phyloP scores from a whole-genome alignment of 208 protist species.

The Crithidia thermophila region DNA sequence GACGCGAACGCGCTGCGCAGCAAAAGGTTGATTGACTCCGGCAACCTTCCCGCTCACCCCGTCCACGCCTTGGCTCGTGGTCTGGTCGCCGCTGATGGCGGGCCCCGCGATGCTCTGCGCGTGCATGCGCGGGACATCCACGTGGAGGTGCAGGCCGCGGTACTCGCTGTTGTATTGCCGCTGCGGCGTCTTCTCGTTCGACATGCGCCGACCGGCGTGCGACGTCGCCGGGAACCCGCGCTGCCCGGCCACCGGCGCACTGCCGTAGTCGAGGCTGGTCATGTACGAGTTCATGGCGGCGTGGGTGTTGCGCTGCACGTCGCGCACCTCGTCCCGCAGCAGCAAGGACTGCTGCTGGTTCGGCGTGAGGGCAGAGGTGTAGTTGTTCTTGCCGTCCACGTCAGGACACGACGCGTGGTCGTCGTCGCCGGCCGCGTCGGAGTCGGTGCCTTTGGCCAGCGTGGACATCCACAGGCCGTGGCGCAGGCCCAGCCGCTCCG shows the following conservation, averaged over 20 bases:
- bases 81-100: background rate
- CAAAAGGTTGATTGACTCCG: too few species aligned
- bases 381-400: background rate
- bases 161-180: conserved; percentile 29
- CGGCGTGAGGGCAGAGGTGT: background rate
- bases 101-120: background rate
- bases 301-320: conserved; percentile 31
- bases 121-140: conserved; percentile 26
- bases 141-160: conserved; percentile 23
- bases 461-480: conserved; percentile 15
- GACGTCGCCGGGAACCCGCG: background rate
- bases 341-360: conserved; percentile 1
- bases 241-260: background rate
- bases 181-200: conserved; percentile 5
- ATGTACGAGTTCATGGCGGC: conserved; percentile 28
- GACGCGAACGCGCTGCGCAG: too few species aligned
- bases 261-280: conserved; percentile 36
- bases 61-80: background rate
- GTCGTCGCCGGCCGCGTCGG: background rate
- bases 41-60: background rate
- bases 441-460: background rate
- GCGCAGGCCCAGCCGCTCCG: conserved; percentile 15
- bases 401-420: background rate
- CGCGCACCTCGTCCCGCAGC: conserved; percentile 30
- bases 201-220: background rate